Evolutionary conservation across 495 filamentous ascomycete genomes (phyloP).

Genomic region (Xylaria scruposa): DNA sequence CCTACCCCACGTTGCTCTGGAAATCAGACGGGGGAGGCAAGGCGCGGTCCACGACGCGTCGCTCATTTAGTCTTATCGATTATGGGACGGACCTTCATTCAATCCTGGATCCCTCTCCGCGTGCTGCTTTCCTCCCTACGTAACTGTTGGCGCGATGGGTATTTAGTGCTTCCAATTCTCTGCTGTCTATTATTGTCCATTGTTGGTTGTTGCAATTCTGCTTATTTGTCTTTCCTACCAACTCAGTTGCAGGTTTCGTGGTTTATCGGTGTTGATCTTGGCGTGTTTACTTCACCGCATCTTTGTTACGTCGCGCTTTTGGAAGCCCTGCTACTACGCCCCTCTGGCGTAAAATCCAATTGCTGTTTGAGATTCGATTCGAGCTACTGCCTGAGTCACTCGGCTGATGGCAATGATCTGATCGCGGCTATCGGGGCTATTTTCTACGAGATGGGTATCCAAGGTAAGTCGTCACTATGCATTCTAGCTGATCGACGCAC

Average conservation of each 20-base stretch:
- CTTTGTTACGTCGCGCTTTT: slow-evolving; percentile 23
- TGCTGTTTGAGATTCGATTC: slow-evolving; percentile 2
- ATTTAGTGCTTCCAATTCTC: background rate
- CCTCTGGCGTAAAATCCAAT: background rate
- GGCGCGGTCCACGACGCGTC: slow-evolving; percentile 27
- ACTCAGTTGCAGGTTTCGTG: background rate
- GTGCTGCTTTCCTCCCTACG: slow-evolving; percentile 5
- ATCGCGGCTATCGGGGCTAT: background rate
- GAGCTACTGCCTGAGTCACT: background rate
- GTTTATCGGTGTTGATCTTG: slow-evolving; percentile 18
- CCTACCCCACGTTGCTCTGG: slow-evolving; percentile 27
- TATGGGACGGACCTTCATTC: background rate
- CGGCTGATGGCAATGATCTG: slow-evolving; percentile 19
- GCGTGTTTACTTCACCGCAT: slow-evolving; percentile 31
- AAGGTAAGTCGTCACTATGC: slow-evolving; percentile 54
- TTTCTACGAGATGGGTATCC: slow-evolving; percentile 68
- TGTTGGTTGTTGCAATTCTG: slow-evolving; percentile 2
- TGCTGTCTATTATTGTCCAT: background rate
- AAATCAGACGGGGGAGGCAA: slow-evolving; percentile 22
- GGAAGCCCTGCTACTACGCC: background rate
- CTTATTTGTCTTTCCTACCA: background rate
- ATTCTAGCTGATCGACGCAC: slow-evolving; percentile 19
- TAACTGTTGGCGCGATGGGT: background rate
- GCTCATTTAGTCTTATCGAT: slow-evolving; percentile 27
- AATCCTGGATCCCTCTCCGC: slow-evolving; percentile 5